phyloP scores from a whole-genome alignment of 2,329 filamentous ascomycete species.

The Diplodia scrobiculata region DNA sequence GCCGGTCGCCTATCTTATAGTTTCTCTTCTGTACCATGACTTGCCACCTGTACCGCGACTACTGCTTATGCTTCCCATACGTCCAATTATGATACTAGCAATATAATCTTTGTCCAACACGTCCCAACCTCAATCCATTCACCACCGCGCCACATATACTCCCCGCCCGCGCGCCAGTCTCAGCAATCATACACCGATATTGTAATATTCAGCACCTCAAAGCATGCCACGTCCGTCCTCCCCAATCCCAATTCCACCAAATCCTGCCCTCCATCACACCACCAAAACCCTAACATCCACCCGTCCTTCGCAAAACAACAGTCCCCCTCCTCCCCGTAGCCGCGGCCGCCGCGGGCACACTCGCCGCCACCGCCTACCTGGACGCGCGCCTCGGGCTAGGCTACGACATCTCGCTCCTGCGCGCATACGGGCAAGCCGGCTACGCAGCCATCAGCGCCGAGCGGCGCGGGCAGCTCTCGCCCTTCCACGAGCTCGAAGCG shows the following conservation, averaged over 20 bases:
- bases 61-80: not conserved
- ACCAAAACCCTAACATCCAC: not conserved
- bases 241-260: not conserved
- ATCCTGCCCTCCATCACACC: not conserved
- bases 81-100: conserved; percentile 18
- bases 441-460: not conserved
- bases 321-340: conserved; percentile 6
- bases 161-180: no score
- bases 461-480: conserved; percentile 41
- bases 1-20: not conserved
- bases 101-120: conserved; percentile 13
- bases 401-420: conserved; percentile 61
- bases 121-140: not conserved
- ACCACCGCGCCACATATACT: not conserved
- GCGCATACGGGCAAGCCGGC: conserved; percentile 30
- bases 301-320: not conserved
- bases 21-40: conserved; percentile 10
- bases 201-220: not conserved
- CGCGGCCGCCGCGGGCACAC: conserved; percentile 33
- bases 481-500: conserved; percentile 38
- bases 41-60: not conserved
- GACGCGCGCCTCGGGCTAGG: conserved; percentile 69
- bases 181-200: not conserved
- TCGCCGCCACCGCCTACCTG: conserved; percentile 59
- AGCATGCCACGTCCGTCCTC: conserved; percentile 16